Base-by-base conservation (phyloP, 768 basidiomycete genomes). In the Russula compacta region DNA sequence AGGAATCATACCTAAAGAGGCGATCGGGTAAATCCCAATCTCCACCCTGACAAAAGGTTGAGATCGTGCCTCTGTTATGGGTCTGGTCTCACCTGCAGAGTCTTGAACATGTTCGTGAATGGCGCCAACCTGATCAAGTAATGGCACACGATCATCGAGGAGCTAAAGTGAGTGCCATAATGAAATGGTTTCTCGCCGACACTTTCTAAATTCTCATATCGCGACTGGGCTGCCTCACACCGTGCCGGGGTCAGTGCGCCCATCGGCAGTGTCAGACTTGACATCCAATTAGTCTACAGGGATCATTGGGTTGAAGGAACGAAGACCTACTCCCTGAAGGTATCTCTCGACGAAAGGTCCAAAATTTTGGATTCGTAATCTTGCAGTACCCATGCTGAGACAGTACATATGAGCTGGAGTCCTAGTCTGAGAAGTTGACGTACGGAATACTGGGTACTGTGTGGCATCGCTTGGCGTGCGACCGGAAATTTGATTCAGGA, bases 131-230 rank as follows among this genome's bases (percentile, higher is more conserved):
- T 81, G 57, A 98, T 95, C 67, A 95, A 74, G 75, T 89, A 97
- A 66, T 95, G 93, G 75, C 92, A 95, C 48, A 94, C 90, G 60
- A 93, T 95, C 94, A 97, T 97, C 3, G 92, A 95, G 10, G 92
- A 95, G 69, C 89, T 92, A 69, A 94, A 98, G 70, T 98, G 95
- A 0, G 95, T 97, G 46, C 95, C 89, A 63, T 92, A 93, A 69
- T 92, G 89, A 72, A 95, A 95, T 0, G 94, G 94, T 39, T 83
- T 81, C 73, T 98, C 94, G 8, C 73, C 87, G 2, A 95, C 87
- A 63, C 90, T 84, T 67, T 84, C 73, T 11, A 95, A 77, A 64
- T 86, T 89, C 36, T 73, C 72, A 66, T 94, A 95, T 44, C 92
- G 81, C 39, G 81, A 82, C 51, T 78, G 76, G 0, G 95, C 94